These are phyloP conservation scores for Colletotrichum lini DNA, from an alignment of 2,329 filamentous ascomycete species.

Conservation along the genomic window DNA sequence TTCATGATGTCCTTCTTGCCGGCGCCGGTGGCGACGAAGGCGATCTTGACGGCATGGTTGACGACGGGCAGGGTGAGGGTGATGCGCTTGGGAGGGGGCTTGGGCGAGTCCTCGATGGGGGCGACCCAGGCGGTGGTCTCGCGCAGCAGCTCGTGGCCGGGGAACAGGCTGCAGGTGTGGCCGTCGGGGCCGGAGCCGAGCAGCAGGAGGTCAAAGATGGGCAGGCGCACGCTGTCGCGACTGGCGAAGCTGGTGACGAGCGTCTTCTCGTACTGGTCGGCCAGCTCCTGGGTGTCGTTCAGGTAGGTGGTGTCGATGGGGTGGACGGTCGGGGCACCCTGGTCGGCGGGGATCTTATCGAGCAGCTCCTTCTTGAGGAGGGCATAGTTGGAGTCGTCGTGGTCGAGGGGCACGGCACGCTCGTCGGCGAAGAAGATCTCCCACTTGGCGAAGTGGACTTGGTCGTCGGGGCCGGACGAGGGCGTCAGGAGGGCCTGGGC, in stretches of 20 bases:
- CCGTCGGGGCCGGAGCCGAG: slow-evolving; percentile 96
- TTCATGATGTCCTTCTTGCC: slow-evolving; percentile 94
- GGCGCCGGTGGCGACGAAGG: slow-evolving; percentile 90
- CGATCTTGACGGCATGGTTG: slow-evolving; percentile 86
- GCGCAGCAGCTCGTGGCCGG: slow-evolving; percentile 86
- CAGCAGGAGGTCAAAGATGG: slow-evolving; percentile 94
- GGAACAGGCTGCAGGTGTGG: slow-evolving; percentile 97
- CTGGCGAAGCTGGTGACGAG: slow-evolving; percentile 90
- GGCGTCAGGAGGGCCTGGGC: slow-evolving; percentile 83
- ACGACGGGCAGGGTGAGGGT: slow-evolving; percentile 94
- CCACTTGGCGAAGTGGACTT: slow-evolving; percentile 87
- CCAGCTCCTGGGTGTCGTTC: slow-evolving; percentile 89
- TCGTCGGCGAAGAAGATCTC: slow-evolving; percentile 99
- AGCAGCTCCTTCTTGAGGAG: slow-evolving; percentile 90
- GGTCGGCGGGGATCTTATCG: slow-evolving; percentile 82
- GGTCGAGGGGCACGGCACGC: slow-evolving; percentile 91
- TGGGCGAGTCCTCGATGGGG: slow-evolving; percentile 92
- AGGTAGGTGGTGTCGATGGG: slow-evolving; percentile 78
- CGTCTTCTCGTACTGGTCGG: slow-evolving; percentile 92
- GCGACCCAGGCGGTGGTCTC: slow-evolving; percentile 94
- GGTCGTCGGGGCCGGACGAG: slow-evolving; percentile 68
- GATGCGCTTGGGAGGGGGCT: slow-evolving; percentile 91
- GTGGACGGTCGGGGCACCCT: slow-evolving; percentile 80
- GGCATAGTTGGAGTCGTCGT: slow-evolving; percentile 94
- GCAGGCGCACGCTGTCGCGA: slow-evolving; percentile 93